Conservation (phyloP, 140 eudicot genomes). For the Senecio squalidus region DNA sequence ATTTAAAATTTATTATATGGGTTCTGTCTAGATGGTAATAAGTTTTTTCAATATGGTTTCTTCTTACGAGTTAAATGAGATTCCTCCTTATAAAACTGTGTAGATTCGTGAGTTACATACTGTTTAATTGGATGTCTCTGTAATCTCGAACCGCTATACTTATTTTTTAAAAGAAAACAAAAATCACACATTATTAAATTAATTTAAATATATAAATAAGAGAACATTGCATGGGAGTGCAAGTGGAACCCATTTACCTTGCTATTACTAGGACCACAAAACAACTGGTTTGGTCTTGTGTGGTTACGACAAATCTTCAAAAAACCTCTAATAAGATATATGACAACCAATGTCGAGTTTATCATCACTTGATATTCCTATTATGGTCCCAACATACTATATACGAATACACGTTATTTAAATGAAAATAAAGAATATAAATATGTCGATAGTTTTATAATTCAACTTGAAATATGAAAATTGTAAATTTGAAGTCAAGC, state of each 20-base stretch:
- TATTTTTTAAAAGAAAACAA: too few relatives aligned
- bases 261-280: constrained; percentile 23
- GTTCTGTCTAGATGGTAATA: too few relatives aligned
- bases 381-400: constrained; percentile 6
- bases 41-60: too few relatives aligned
- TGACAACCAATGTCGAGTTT: constrained; percentile 30
- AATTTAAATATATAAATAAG: not conserved
- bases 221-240: constrained; percentile 26
- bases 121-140: too few relatives aligned
- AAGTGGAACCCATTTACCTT: constrained; percentile 24
- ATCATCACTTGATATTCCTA: constrained; percentile 21
- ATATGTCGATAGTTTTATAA: too few relatives aligned
- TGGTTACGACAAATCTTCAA: constrained; percentile 31
- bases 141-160: too few relatives aligned
- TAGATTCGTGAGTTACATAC: too few relatives aligned
- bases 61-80: too few relatives aligned
- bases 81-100: too few relatives aligned
- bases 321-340: constrained; percentile 20
- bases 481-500: too few relatives aligned
- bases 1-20: not conserved
- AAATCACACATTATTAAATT: not conserved
- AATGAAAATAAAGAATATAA: not conserved
- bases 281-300: constrained; percentile 26
- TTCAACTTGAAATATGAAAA: too few relatives aligned
- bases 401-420: not conserved